Evolutionary conservation across 768 basidiomycete genomes (phyloP).

Genomic region (Auriscalpium orientale): DNA sequence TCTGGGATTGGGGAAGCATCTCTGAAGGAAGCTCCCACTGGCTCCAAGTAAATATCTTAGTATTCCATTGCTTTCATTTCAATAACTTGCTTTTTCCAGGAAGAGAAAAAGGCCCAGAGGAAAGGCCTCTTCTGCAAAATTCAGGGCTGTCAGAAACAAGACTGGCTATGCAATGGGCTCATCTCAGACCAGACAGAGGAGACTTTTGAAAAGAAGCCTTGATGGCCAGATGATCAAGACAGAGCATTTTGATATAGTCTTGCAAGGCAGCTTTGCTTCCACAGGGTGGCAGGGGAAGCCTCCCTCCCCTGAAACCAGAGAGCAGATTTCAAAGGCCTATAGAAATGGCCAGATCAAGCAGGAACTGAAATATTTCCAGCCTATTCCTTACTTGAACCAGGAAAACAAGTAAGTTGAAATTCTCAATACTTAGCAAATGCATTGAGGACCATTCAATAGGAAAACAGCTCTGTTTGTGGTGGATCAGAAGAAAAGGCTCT

Average conservation of each 20-base stretch:
- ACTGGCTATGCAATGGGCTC: not conserved
- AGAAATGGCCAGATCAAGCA: not conserved
- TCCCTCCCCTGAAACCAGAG: not conserved
- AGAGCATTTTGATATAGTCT: not conserved
- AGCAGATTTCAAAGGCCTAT: not conserved
- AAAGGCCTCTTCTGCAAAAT: not conserved
- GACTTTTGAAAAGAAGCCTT: not conserved
- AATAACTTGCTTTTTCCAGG: no score
- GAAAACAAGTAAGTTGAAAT: not conserved
- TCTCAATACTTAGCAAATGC: not conserved
- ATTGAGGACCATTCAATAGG: not conserved
- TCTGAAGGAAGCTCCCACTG: no score
- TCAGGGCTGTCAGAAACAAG: not conserved
- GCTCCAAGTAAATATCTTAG: no score
- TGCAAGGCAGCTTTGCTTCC: not conserved
- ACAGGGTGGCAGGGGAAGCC: not conserved
- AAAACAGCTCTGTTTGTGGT: not conserved
- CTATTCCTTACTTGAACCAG: not conserved
- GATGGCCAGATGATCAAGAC: not conserved
- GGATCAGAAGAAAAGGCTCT: not conserved
- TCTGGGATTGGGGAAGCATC: no score
- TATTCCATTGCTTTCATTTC: no score
- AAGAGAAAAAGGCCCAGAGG: not conserved
- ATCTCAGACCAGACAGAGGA: not conserved
- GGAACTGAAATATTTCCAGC: not conserved